Base-by-base conservation (phyloP, 257 asterid genomes). In the Thymus mandschuricus region DNA sequence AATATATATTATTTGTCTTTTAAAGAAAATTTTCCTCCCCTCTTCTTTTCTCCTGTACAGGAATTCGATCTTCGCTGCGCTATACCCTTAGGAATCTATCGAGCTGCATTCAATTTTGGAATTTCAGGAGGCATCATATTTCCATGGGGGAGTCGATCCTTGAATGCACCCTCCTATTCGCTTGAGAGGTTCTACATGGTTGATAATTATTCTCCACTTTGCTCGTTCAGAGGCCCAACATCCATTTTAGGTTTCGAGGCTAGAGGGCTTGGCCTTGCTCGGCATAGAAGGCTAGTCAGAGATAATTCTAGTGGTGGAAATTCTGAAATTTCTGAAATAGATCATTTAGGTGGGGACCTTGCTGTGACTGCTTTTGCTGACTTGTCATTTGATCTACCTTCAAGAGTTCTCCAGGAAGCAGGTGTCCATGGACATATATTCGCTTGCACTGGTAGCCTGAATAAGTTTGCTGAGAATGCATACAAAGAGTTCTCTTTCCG, bases 401-500 rank as follows among this genome's bases (percentile, higher is more conserved):
- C 87, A 86, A 86, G 78, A 84, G 82, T 83, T 69, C 71, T 92
- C 6, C 83, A 89, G 71, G 90, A 88, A 71, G 92, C 98, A 41
- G 99, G 96, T 71, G 84, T 95, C 54, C 96, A 95, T 69, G 99
- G 96, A 12, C 99, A 95, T 44, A 71, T 81, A 31, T 95, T 95
- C 73, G 96, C 98, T 75, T 84, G 91, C 85, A 78, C 96, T 4
- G 98, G 99, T 60, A 95, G 93, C 86, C 85, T 95, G 80, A 87
- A 80, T 73, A 91, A 77, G 66, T 69, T 95, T 51, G 75, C 89
- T 12, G 93, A 87, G 79, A 81, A 84, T 72, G 86, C 92, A 1
- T 88, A 69, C 83, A 75, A 69, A 69, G 85, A 68, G 28, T 73
- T 92, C 49, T 82, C 91, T 48, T 65, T 84, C 41, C 88, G 77